Evolutionary conservation across 371 early-diverging fungal genomes (phyloP).

Genomic region (Lichtheimia corymbifera): DNA sequence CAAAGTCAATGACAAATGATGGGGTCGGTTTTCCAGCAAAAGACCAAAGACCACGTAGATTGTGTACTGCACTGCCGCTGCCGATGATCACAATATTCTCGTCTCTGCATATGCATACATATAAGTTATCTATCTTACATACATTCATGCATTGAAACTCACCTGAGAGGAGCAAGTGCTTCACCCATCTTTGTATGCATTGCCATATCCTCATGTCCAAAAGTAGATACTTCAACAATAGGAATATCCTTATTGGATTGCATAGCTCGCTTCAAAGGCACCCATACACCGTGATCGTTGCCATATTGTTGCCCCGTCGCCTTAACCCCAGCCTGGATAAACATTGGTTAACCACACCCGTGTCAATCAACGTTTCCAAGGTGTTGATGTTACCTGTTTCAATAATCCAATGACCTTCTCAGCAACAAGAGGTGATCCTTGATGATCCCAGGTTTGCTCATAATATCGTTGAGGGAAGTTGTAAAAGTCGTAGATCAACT

Average conservation of each 20-base stretch:
- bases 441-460: conserved; percentile 57
- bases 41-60: conserved; percentile 45
- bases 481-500: conserved; percentile 69
- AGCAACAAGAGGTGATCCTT: conserved; percentile 54
- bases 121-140: background rate
- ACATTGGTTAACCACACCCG: background rate
- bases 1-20: conserved; percentile 26
- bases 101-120: conserved; percentile 22
- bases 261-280: conserved; percentile 55
- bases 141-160: background rate
- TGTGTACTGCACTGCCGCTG: conserved; percentile 62
- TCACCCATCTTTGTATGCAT: conserved; percentile 28
- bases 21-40: conserved; percentile 26
- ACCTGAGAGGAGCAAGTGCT: conserved; percentile 31
- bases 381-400: conserved; percentile 18
- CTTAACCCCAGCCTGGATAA: conserved; percentile 32
- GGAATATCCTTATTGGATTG: conserved; percentile 49
- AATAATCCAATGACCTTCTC: conserved; percentile 54
- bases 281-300: conserved; percentile 65
- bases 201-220: conserved; percentile 28
- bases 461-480: conserved; percentile 59
- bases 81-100: conserved; percentile 59
- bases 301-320: conserved; percentile 50
- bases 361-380: background rate
- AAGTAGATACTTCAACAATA: conserved; percentile 54